A percentile compares a stretch with the other conserved stretches of the same genome.
phyloP scores from a whole-genome alignment of 805 yeast species.

The Myxozyma geophila region DNA sequence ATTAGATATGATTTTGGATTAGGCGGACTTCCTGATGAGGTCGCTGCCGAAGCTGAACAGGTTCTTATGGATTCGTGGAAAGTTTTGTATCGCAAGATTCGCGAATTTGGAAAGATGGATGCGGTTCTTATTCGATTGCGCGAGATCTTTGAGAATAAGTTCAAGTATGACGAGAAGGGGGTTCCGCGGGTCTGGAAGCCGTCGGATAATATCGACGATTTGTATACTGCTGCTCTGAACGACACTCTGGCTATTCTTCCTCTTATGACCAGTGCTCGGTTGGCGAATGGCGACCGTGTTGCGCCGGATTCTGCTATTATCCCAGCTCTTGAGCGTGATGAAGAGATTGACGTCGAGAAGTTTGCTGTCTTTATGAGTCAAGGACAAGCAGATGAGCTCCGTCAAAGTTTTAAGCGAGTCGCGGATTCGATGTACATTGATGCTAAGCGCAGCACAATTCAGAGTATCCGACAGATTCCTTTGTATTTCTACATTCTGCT shows the following conservation, averaged over 20 bases:
- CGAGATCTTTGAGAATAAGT: conserved; percentile 79
- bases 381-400: conserved; percentile 60
- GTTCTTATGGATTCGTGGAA: conserved; percentile 68
- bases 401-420: conserved; percentile 67
- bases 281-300: conserved; percentile 52
- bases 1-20: conserved; percentile 62
- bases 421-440: conserved; percentile 81
- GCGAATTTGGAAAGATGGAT: conserved; percentile 68
- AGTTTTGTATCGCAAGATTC: conserved; percentile 60
- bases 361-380: conserved; percentile 65
- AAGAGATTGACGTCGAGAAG: conserved; percentile 41
- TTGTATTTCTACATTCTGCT: conserved; percentile 75
- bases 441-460: conserved; percentile 83
- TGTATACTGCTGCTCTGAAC: conserved; percentile 63
- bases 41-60: conserved; percentile 49
- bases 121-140: conserved; percentile 67
- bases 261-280: conserved; percentile 57
- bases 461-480: conserved; percentile 80
- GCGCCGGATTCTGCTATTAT: conserved; percentile 21
- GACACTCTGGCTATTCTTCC: conserved; percentile 64
- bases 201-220: conserved; percentile 69
- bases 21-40: conserved; percentile 55
- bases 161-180: conserved; percentile 81
- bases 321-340: conserved; percentile 22
- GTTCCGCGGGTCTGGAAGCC: conserved; percentile 82